Evolutionary conservation across 441 rosid species (phyloP).

Genomic region (Populus hybrid): DNA sequence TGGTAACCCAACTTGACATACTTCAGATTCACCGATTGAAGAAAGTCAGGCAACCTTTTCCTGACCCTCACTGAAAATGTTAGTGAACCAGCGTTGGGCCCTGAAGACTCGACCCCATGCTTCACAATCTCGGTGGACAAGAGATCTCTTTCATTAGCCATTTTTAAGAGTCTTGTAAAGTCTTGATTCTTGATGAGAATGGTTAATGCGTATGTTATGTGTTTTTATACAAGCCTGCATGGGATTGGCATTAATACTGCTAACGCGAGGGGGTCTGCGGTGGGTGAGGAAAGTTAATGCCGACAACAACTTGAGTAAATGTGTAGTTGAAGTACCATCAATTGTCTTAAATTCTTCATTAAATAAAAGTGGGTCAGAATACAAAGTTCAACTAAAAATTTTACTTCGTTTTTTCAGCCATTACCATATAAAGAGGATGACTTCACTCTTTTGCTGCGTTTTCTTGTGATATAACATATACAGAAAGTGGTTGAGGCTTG

Average conservation of each 20-base stretch:
- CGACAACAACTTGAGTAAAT: constrained; percentile 39
- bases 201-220: background rate
- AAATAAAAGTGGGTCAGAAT: background rate
- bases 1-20: constrained; percentile 90
- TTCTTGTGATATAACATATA: background rate
- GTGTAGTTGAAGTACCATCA: constrained; percentile 47
- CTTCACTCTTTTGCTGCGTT: background rate
- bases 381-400: background rate
- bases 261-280: constrained; percentile 4
- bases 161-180: constrained; percentile 1
- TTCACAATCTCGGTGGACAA: constrained; percentile 84
- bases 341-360: constrained; percentile 31
- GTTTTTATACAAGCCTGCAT: background rate
- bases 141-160: constrained; percentile 71
- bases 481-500: constrained; percentile 4
- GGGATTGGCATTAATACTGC: background rate
- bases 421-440: background rate
- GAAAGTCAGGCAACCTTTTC: constrained; percentile 81
- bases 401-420: background rate
- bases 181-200: background rate
- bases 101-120: constrained; percentile 79
- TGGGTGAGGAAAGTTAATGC: constrained; percentile 58
- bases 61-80: constrained; percentile 85
- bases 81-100: constrained; percentile 80
- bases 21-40: constrained; percentile 88